A percentile compares a stretch with the other conserved stretches of the same genome.
These are phyloP conservation scores for Vigna nakashimae DNA, from an alignment of 306 rosid genomes.

Conservation along the genomic window DNA sequence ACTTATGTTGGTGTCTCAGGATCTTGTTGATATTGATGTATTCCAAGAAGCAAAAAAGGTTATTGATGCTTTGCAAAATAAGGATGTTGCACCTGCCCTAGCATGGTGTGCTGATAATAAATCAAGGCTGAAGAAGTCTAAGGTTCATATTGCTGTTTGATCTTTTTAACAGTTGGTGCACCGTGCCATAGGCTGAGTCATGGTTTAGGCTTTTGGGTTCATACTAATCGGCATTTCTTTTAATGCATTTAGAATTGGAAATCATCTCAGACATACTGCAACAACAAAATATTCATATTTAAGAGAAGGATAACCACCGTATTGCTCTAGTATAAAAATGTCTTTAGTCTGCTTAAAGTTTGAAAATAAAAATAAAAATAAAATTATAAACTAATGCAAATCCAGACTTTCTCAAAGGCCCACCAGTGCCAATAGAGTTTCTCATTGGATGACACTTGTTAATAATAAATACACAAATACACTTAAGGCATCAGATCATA, in stretches of 20 bases:
- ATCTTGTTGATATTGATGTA: slow-evolving; percentile 90
- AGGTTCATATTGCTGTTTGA: slow-evolving; percentile 57
- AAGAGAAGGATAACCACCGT: slow-evolving; percentile 23
- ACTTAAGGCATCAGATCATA: slow-evolving; percentile 1
- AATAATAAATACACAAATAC: slow-evolving; percentile 7
- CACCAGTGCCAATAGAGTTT: background rate
- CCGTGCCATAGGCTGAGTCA: background rate
- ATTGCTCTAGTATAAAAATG: background rate
- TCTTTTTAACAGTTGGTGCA: slow-evolving; percentile 19
- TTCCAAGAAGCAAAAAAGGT: slow-evolving; percentile 93
- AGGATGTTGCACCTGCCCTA: slow-evolving; percentile 88
- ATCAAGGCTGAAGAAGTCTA: slow-evolving; percentile 91
- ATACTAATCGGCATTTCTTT: slow-evolving; percentile 33
- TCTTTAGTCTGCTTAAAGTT: background rate
- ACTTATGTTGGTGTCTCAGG: slow-evolving; percentile 55
- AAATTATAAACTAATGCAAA: slow-evolving; percentile 5
- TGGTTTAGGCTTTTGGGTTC: slow-evolving; percentile 32
- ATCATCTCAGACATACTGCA: slow-evolving; percentile 18
- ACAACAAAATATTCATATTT: slow-evolving; percentile 16
- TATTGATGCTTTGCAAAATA: slow-evolving; percentile 81
- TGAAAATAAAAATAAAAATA: background rate
- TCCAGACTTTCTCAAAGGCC: slow-evolving; percentile 7
- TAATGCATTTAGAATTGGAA: background rate
- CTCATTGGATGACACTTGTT: slow-evolving; percentile 18
- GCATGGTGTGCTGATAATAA: slow-evolving; percentile 98